Evolutionary conservation across 106 monocot genomes (phyloP).

Genomic region (Phalaenopsis aphrodite): DNA sequence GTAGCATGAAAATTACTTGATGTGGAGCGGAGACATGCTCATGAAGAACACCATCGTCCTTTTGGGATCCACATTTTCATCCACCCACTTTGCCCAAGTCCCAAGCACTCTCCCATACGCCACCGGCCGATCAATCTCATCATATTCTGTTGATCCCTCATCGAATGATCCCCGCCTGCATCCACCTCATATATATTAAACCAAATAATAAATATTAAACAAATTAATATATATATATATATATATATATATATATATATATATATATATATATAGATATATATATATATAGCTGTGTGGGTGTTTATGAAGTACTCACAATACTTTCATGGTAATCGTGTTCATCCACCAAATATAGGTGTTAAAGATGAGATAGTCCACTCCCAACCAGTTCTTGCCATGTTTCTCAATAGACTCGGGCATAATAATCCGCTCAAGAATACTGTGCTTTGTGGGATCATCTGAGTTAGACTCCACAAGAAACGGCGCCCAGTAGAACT

Average conservation of each 20-base stretch:
- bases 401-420: constrained; percentile 56
- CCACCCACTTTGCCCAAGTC: constrained; percentile 86
- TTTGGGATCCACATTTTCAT: constrained; percentile 53
- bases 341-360: constrained; percentile 96
- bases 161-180: constrained; percentile 57
- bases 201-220: no score
- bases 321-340: constrained; percentile 59
- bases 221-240: no score
- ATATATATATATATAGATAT: no score
- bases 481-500: constrained; percentile 84
- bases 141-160: constrained; percentile 53
- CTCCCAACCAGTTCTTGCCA: constrained; percentile 48
- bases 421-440: constrained; percentile 63
- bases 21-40: constrained; percentile 76
- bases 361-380: constrained; percentile 80
- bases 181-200: not conserved
- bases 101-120: constrained; percentile 51
- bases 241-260: no score
- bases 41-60: constrained; percentile 65
- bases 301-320: constrained; percentile 26
- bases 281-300: no score
- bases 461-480: constrained; percentile 95
- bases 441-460: constrained; percentile 64
- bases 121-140: constrained; percentile 45
- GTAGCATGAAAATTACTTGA: constrained; percentile 32